Conservation (phyloP, 2,329 filamentous ascomycete species). For the Xylaria sp. region DNA sequence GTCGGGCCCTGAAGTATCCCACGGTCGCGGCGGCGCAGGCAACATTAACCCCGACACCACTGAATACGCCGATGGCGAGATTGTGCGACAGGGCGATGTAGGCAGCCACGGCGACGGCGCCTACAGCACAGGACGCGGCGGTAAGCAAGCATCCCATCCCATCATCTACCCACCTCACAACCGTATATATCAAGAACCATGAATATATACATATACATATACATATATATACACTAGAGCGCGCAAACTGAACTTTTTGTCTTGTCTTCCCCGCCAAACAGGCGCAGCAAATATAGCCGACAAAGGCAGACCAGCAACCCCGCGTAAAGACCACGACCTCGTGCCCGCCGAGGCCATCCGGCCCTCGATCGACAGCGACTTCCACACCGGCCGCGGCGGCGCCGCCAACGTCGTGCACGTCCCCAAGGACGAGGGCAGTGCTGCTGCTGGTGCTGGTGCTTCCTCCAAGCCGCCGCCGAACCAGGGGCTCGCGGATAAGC, state of each 20-base stretch:
- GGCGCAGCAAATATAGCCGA: conserved; percentile 70
- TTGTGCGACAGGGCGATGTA: conserved; percentile 65
- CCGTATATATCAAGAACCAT: no score
- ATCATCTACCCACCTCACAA: neutral
- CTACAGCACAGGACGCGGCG: conserved; percentile 69
- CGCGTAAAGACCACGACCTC: conserved; percentile 63
- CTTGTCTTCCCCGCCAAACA: conserved; percentile 44
- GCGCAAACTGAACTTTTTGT: conserved; percentile 1
- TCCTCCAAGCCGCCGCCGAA: conserved; percentile 39
- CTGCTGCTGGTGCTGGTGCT: neutral
- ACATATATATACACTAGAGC: neutral
- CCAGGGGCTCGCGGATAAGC: conserved; percentile 64
- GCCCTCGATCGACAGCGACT: conserved; percentile 60
- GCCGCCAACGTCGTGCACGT: conserved; percentile 65
- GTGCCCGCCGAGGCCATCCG: conserved; percentile 65
- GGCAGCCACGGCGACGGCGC: conserved; percentile 69
- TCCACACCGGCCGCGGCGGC: conserved; percentile 70
- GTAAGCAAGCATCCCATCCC: conserved; percentile 53
- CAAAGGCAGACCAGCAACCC: conserved; percentile 51
- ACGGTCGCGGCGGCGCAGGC: conserved; percentile 70
- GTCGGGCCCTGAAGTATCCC: conserved; percentile 62
- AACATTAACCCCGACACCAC: conserved; percentile 70
- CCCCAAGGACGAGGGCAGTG: conserved; percentile 25
- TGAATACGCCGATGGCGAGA: conserved; percentile 70
- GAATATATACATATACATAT: no score